Conservation (phyloP, 1,139 yeast genomes). For the Geotrichum restrictum region DNA sequence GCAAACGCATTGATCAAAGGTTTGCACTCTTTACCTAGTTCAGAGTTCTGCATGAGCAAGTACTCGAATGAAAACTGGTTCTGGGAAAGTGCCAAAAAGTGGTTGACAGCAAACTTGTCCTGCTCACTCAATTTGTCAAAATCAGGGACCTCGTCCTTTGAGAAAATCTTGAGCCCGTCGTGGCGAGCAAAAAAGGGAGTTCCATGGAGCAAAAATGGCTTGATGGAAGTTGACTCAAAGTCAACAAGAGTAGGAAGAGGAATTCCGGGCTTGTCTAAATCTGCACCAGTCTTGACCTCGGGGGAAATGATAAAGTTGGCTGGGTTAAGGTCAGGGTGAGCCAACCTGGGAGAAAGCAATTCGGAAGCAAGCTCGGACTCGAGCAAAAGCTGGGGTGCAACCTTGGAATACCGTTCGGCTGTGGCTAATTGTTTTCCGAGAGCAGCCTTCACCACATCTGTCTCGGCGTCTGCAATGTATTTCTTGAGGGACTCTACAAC, state of each 20-base stretch:
- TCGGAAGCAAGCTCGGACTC: slow-evolving; percentile 32
- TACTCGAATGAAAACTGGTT: slow-evolving; percentile 87
- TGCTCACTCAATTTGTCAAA: slow-evolving; percentile 62
- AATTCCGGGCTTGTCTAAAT: slow-evolving; percentile 12
- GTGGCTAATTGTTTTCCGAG: slow-evolving; percentile 44
- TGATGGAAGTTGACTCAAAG: slow-evolving; percentile 72
- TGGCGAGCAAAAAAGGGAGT: slow-evolving; percentile 83
- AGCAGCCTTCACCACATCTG: slow-evolving; percentile 46
- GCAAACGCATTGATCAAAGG: slow-evolving; percentile 57
- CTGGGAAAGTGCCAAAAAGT: slow-evolving; percentile 84
- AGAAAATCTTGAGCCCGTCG: slow-evolving; percentile 80
- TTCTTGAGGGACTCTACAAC: slow-evolving; percentile 62
- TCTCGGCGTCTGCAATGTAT: slow-evolving; percentile 53
- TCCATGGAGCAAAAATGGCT: slow-evolving; percentile 73
- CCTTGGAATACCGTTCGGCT: slow-evolving; percentile 53
- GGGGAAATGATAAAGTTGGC: slow-evolving; percentile 64
- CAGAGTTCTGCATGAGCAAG: slow-evolving; percentile 60
- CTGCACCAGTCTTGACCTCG: slow-evolving; percentile 30
- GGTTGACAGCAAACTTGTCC: slow-evolving; percentile 76
- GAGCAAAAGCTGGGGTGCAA: slow-evolving; percentile 50
- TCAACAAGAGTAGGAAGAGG: slow-evolving; percentile 55
- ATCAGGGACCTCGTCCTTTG: slow-evolving; percentile 69
- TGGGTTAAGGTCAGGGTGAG: slow-evolving; percentile 84
- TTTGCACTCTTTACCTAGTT: slow-evolving; percentile 26
- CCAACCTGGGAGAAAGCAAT: slow-evolving; percentile 68